Evolutionary conservation across 1,284 basidiomycete genomes (phyloP).

Genomic region (Pisolithus thermaeus): DNA sequence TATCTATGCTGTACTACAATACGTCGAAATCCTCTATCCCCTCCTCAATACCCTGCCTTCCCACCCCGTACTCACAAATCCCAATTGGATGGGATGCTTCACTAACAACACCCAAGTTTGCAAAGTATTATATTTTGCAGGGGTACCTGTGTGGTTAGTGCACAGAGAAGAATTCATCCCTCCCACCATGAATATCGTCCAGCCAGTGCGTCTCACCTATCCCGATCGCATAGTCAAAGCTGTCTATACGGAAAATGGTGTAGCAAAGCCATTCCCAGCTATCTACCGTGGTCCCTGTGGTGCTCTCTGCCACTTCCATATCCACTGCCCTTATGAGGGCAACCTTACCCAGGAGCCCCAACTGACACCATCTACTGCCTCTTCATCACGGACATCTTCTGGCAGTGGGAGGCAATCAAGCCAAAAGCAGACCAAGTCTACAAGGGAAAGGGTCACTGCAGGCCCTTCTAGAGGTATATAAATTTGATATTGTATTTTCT

Average conservation of each 20-base stretch:
- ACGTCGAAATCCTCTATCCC: background rate
- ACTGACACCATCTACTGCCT: background rate
- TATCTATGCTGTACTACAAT: slow-evolving; percentile 5
- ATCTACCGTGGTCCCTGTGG: background rate
- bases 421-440: background rate
- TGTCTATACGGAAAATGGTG: background rate
- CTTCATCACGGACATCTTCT: background rate
- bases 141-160: no score
- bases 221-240: background rate
- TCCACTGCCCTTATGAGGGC: no score
- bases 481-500: background rate
- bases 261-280: background rate
- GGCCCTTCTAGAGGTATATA: background rate
- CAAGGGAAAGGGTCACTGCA: background rate
- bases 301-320: no score
- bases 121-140: no score
- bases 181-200: background rate
- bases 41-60: no score
- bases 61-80: no score
- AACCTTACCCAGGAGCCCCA: no score
- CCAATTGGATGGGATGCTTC: no score
- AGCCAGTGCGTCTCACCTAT: background rate
- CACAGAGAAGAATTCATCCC: background rate
- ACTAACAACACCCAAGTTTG: no score
- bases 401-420: background rate